A percentile compares a stretch with the other conserved stretches of the same genome.
phyloP scores from a whole-genome alignment of 495 filamentous ascomycete genomes.

The Penicillium diatomitis region DNA sequence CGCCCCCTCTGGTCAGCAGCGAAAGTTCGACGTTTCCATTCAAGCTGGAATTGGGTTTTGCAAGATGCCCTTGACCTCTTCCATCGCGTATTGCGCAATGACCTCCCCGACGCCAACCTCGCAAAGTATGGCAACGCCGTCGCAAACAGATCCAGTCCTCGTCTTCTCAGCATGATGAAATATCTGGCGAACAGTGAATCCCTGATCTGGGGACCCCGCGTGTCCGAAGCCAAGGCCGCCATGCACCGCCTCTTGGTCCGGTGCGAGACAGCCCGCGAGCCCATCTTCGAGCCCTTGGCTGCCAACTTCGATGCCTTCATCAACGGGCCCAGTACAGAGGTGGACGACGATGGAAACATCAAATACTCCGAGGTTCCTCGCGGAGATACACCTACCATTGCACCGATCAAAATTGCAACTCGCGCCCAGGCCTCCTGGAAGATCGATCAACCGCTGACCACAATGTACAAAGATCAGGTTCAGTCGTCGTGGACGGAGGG shows the following conservation, averaged over 20 bases:
- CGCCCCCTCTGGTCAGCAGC: conserved; percentile 84
- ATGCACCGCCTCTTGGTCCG: not conserved
- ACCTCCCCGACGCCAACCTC: not conserved
- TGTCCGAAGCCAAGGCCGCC: not conserved
- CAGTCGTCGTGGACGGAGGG: conserved; percentile 93
- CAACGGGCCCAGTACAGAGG: conserved; percentile 1
- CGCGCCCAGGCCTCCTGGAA: conserved; percentile 71
- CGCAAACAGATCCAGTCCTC: conserved; percentile 27
- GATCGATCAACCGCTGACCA: not conserved
- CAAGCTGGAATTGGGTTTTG: conserved; percentile 97
- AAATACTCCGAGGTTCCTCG: not conserved
- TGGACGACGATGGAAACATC: not conserved
- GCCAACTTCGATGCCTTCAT: conserved; percentile 1
- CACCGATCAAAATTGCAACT: not conserved
- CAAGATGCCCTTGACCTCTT: conserved; percentile 91
- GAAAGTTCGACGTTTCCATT: conserved; percentile 94
- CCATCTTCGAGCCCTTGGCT: not conserved
- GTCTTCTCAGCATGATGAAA: not conserved
- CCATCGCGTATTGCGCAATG: conserved; percentile 8
- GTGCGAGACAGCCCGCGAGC: not conserved
- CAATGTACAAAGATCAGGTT: conserved; percentile 75
- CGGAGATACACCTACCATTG: not conserved
- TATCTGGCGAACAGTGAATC: not conserved
- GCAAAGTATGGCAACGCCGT: conserved; percentile 51
- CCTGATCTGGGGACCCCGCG: not conserved